Evolutionary conservation across 2,329 filamentous ascomycete genomes (phyloP).

Genomic region (Phialophora expanda): DNA sequence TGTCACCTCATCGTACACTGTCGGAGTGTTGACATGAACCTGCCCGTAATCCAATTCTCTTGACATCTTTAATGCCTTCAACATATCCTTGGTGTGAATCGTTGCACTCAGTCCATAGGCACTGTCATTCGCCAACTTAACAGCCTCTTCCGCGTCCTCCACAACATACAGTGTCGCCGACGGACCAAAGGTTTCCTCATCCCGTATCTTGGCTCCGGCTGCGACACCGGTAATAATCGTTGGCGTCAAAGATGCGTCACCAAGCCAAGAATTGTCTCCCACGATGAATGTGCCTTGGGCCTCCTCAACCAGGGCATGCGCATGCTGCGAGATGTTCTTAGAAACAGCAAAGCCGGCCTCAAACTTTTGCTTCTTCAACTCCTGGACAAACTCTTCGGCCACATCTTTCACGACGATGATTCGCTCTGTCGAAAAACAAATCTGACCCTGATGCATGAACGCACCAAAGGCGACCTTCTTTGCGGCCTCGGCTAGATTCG

Average conservation of each 20-base stretch:
- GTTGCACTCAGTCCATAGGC: constrained; percentile 32
- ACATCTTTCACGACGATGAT: constrained; percentile 67
- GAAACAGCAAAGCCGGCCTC: constrained; percentile 19
- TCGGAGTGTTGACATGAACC: constrained; percentile 17
- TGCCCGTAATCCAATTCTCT: constrained; percentile 64
- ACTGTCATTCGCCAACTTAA: constrained; percentile 35
- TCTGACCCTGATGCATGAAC: constrained; percentile 64
- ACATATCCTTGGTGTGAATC: constrained; percentile 40
- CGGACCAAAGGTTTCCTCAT: constrained; percentile 77
- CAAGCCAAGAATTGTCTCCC: constrained; percentile 45
- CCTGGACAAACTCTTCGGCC: constrained; percentile 61
- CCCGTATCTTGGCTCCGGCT: constrained; percentile 72
- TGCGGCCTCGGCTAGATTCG: constrained; percentile 74
- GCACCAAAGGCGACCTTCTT: constrained; percentile 20
- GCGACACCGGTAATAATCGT: constrained; percentile 70
- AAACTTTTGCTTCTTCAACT: constrained; percentile 50
- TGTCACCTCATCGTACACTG: not conserved
- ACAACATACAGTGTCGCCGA: constrained; percentile 71
- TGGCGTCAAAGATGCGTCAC: constrained; percentile 60
- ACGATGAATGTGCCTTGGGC: constrained; percentile 51
- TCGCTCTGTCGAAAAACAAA: constrained; percentile 84
- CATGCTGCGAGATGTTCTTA: constrained; percentile 18
- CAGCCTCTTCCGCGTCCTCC: constrained; percentile 61
- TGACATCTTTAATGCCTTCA: constrained; percentile 60
- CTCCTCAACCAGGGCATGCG: constrained; percentile 11